Base-by-base conservation (phyloP, 441 rosid genomes). In the Kokia cookei region DNA sequence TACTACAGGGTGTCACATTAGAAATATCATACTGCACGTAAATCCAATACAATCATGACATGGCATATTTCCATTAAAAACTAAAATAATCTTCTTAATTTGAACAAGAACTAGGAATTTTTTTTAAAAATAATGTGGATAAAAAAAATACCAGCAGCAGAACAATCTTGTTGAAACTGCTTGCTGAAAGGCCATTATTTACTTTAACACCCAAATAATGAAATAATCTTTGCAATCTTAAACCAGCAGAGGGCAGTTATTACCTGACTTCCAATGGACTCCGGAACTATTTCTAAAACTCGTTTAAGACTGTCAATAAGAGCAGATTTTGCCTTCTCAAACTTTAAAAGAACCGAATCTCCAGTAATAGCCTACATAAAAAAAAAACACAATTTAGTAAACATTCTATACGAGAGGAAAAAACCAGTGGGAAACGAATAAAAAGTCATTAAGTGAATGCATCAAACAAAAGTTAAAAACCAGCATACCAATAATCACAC, bases 281-380 rank as follows among this genome's bases (percentile, higher is more conserved):
- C 90, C 17, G 92, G 97, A 81, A 94, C 97, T 84, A 96, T 96
- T 83, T 94, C 97, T 82, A 94, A 95, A 1, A 96, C 99, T 35
- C 91, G 91, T 84, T 82, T 90, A 73, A 96, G 98, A 86, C 99
- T 84, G 71, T 91, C 88, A 35, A 84, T 82, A 73, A 96, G 97
- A 63, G 94, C 86, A 82, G 70, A 69, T 73, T 88, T 89, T 47
- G 93, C 91, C 84, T 88, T 96, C 77, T 91, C 98, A 76, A 96
- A 96, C 80, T 94, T 96, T 61, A 75, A 77, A 76, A 96, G 92
- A 79, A 94, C 91, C 35, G 98, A 86, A 83, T 96, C 98, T 69
- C 96, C 98, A 2, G 99, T 96, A 74, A 96, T 93, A 73, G 99
- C 99, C 99, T 96, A 82, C 76, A 84, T 26, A 22, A 51, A 5